Conservation (phyloP, 2,329 filamentous ascomycete genomes). For the Orbilia javanica region DNA sequence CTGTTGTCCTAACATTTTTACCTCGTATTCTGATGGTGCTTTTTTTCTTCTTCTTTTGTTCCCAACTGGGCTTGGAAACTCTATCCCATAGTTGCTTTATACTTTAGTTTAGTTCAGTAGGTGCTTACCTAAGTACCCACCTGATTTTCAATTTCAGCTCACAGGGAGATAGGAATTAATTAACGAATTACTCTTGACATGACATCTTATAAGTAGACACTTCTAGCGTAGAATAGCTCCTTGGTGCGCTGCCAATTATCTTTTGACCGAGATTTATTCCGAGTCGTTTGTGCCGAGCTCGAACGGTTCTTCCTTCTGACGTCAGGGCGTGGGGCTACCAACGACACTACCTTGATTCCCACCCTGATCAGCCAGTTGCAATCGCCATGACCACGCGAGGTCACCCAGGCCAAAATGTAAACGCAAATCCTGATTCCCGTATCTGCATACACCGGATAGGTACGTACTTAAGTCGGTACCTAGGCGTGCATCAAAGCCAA, state of each 20-base stretch:
- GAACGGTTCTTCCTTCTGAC: neutral
- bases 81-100: neutral
- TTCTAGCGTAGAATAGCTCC: neutral
- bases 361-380: neutral
- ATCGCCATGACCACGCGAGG: neutral
- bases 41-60: too few relatives aligned
- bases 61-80: constrained; percentile 17
- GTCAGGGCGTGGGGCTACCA: neutral
- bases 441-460: too few relatives aligned
- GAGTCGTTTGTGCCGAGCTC: neutral
- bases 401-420: neutral
- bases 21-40: neutral
- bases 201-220: neutral
- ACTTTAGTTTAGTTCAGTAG: too few relatives aligned
- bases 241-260: neutral
- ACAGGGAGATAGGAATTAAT: neutral
- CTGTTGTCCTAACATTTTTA: neutral
- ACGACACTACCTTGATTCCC: neutral
- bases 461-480: too few relatives aligned
- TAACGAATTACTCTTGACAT: neutral
- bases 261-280: constrained; percentile 33
- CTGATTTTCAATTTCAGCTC: neutral
- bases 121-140: neutral
- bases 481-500: too few relatives aligned
- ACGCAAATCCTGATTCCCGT: neutral